phyloP scores from a whole-genome alignment of 73 alveolate genomes.

The Tetrahymena malaccensis region DNA sequence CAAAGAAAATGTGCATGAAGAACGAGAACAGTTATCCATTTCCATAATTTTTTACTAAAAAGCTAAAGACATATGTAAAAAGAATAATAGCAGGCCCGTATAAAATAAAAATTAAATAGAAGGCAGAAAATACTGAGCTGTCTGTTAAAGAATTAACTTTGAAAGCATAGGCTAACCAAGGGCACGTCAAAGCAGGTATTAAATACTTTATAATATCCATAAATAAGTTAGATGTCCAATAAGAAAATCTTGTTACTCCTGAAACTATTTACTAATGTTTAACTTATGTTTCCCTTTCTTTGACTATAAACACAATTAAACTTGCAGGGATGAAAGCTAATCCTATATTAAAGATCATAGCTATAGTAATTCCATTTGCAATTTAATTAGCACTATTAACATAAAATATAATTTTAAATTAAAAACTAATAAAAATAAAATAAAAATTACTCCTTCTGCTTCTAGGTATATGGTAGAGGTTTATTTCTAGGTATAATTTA shows the following conservation, averaged over 20 bases:
- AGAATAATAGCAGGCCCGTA: conserved; percentile 65
- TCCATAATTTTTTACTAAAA: conserved; percentile 45
- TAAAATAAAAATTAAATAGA: conserved; percentile 55
- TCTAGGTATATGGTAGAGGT: neutral
- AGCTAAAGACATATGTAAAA: conserved; percentile 62
- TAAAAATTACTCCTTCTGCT: neutral
- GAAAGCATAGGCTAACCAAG: conserved; percentile 52
- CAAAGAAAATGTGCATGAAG: conserved; percentile 47
- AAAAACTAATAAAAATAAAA: neutral
- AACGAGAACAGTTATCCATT: conserved; percentile 41
- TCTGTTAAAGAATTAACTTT: conserved; percentile 42
- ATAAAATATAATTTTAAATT: neutral
- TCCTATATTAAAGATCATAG: conserved; percentile 81
- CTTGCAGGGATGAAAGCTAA: conserved; percentile 90
- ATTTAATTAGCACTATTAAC: neutral
- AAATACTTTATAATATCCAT: conserved; percentile 79
- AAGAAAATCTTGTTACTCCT: conserved; percentile 79
- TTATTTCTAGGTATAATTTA: neutral
- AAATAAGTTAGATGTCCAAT: conserved; percentile 81
- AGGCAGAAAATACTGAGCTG: conserved; percentile 9
- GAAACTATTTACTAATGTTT: conserved; percentile 84
- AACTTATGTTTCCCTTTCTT: conserved; percentile 90
- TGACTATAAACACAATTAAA: conserved; percentile 71
- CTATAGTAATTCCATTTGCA: conserved; percentile 45
- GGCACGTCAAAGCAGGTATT: conserved; percentile 64